Evolutionary conservation across 2,329 filamentous ascomycete genomes (phyloP).

Genomic region (Colletotrichum sidae): DNA sequence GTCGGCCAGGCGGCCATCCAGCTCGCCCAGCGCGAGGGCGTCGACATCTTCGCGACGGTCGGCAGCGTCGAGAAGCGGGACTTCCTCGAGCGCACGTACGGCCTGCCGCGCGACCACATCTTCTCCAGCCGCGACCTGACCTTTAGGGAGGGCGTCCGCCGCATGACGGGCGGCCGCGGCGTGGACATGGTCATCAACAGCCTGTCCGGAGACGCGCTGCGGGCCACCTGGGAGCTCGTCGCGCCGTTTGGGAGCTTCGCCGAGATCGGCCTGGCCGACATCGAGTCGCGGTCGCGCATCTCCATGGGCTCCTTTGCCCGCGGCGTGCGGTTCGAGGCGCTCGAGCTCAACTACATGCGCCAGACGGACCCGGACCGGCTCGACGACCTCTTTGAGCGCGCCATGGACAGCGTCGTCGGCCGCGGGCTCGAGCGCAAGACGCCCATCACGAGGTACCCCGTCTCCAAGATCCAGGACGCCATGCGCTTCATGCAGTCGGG

Average conservation of each 20-base stretch:
- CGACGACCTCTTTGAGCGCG: slow-evolving; percentile 23
- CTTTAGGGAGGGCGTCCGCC: slow-evolving; percentile 41
- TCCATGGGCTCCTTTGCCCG: neutral
- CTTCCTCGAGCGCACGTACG: slow-evolving; percentile 50
- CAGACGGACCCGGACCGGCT: slow-evolving; percentile 4
- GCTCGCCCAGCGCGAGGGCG: slow-evolving; percentile 50
- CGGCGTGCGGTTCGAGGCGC: neutral
- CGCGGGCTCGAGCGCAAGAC: slow-evolving; percentile 6
- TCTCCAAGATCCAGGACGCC: slow-evolving; percentile 48
- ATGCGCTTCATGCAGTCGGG: slow-evolving; percentile 58
- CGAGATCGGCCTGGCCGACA: slow-evolving; percentile 46
- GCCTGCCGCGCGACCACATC: slow-evolving; percentile 49
- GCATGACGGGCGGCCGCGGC: slow-evolving; percentile 44
- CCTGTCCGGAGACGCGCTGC: slow-evolving; percentile 41
- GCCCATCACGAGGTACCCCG: slow-evolving; percentile 42
- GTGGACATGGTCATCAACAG: slow-evolving; percentile 47
- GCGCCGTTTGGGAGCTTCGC: slow-evolving; percentile 47
- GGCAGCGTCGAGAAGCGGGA: slow-evolving; percentile 49
- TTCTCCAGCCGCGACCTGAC: slow-evolving; percentile 44
- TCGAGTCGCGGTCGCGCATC: slow-evolving; percentile 30
- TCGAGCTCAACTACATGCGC: slow-evolving; percentile 18
- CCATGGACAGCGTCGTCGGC: neutral
- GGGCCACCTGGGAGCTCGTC: slow-evolving; percentile 44
- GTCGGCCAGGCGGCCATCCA: slow-evolving; percentile 54
- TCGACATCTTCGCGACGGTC: slow-evolving; percentile 56